These are phyloP conservation scores for Guadua angustifolia DNA, from an alignment of 176 grass and related monocot species.

Conservation along the genomic window DNA sequence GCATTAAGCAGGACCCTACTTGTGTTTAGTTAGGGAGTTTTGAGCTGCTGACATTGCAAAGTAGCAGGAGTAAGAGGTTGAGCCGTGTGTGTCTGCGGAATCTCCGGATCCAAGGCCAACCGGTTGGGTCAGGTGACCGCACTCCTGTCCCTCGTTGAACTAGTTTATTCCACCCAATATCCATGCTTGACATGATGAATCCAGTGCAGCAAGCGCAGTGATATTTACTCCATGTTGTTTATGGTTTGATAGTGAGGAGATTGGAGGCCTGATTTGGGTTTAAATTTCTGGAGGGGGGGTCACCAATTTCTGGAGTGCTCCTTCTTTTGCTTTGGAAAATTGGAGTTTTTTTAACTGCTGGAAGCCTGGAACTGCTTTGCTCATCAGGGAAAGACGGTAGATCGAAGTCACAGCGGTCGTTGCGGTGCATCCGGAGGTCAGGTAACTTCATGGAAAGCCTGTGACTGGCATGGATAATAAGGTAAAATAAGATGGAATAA, in stretches of 20 bases:
- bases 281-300: conserved; percentile 25
- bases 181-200: not conserved
- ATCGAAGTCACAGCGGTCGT: conserved; percentile 10
- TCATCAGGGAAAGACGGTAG: conserved; percentile 38
- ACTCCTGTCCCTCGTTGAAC: conserved; percentile 37
- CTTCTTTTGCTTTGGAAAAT: conserved; percentile 34
- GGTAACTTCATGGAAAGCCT: conserved; percentile 39
- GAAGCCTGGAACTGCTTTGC: conserved; percentile 8
- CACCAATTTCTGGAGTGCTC: not conserved
- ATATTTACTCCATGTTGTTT: not conserved
- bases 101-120: conserved; percentile 84
- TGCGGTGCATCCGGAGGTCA: conserved; percentile 24
- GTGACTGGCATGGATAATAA: conserved; percentile 25
- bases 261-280: conserved; percentile 26
- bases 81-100: conserved; percentile 57
- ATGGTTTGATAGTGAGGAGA: not conserved
- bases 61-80: not conserved
- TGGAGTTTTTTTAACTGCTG: conserved; percentile 7
- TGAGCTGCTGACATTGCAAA: conserved; percentile 46
- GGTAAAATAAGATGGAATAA: not conserved
- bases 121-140: conserved; percentile 53
- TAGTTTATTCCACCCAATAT: conserved; percentile 44
- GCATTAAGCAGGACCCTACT: conserved; percentile 9
- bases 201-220: not conserved
- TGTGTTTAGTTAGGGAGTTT: not conserved